Evolutionary conservation across 768 basidiomycete genomes (phyloP).

Genomic region (Lactarius hengduanensis): DNA sequence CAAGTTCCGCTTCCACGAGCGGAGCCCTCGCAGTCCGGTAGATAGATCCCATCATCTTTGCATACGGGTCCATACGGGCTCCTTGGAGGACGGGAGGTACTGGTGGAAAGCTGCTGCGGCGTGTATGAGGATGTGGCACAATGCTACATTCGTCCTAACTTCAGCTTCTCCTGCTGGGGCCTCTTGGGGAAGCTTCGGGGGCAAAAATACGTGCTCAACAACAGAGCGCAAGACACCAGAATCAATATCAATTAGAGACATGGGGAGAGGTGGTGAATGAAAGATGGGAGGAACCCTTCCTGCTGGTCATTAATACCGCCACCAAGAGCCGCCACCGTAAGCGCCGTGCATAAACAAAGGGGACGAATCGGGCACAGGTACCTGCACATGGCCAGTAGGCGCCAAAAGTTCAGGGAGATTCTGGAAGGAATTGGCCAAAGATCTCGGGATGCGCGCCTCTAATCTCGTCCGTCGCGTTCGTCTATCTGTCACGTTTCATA

Average conservation of each 20-base stretch:
- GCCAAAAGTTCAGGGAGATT: neutral
- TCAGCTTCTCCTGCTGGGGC: neutral
- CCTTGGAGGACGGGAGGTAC: neutral
- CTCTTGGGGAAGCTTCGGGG: slow-evolving; percentile 22
- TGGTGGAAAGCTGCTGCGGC: neutral
- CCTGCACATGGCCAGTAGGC: neutral
- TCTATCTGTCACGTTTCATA: too few relatives aligned
- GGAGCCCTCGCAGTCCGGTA: neutral
- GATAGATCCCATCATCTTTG: slow-evolving; percentile 5
- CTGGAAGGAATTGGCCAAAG: neutral
- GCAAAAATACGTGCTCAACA: slow-evolving; percentile 18
- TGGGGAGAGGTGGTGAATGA: neutral
- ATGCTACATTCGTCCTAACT: neutral
- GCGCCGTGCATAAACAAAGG: neutral
- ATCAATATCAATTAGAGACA: neutral
- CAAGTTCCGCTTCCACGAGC: neutral
- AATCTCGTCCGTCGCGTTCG: neutral
- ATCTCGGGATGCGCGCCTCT: neutral
- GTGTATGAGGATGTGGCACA: slow-evolving; percentile 16
- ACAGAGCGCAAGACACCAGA: neutral
- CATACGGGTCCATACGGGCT: neutral
- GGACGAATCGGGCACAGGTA: neutral
- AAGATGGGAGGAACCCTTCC: neutral
- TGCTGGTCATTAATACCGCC: neutral
- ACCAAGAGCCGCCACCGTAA: neutral